Base-by-base conservation (phyloP, 2,329 filamentous ascomycete genomes). In the Colletotrichum sp. region DNA sequence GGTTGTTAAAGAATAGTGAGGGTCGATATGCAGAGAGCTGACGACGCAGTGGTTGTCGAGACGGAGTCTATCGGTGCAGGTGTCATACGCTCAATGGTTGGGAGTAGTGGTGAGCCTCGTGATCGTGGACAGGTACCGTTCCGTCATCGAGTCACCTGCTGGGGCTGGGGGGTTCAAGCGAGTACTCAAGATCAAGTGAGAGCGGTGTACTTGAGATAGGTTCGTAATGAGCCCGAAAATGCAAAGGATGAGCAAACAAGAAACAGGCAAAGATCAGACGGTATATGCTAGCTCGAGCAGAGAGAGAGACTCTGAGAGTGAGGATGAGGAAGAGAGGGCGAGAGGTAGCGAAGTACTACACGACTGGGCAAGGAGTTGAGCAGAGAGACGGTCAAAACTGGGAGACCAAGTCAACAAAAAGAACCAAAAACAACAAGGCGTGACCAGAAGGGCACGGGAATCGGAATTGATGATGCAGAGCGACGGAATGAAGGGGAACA, bases 81-180 rank as follows among this genome's bases (percentile, higher is more conserved):
- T 74, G 48, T 76, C 70, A 74, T 76, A 59, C 74, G 74, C 70
- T 76, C 74, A 75, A 71, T 36, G 71, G 60, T 44, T 71, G 28
- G 44, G 44, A n/a, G 18, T 48, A n/a, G 44, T 48, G 44, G 22
- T 66, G 52, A 76, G 71, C 66, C 75, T 75, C 66, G 75, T 75
- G 75, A 76, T 76, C 39, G 52, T 71, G 28, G 52, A 71, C 36
- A 75, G 55, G 72, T 67, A 71, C 66, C 62, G 60, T 76, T 71
- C 71, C 75, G 75, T 75, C 75, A 76, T 75, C 52, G 66, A 75
- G 75, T 76, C 75, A 76, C 72, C 75, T 71, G 75, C 24, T 48
- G 60, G 36, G 57, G 57, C 32, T 34, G 39, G 34, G 32, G 16
- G 22, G 48, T 69, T 68, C 57, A 66, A 74, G 59, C 34, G 39